These are phyloP conservation scores for Mytilinidion resinicola DNA, from an alignment of 495 filamentous ascomycete genomes.

Conservation along the genomic window DNA sequence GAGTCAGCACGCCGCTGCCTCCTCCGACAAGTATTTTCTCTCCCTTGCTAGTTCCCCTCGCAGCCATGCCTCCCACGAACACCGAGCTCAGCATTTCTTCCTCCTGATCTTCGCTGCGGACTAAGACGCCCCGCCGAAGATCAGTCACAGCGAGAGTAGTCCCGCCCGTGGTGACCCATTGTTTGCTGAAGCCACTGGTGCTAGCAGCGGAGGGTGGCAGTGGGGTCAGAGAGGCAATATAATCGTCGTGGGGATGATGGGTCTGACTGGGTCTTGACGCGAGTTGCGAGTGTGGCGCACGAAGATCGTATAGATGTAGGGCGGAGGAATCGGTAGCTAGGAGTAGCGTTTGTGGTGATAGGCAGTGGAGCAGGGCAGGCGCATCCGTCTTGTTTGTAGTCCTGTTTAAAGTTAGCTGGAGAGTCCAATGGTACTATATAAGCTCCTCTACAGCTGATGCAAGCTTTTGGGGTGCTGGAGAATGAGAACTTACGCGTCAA, in stretches of 20 bases:
- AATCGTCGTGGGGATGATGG: constrained; percentile 83
- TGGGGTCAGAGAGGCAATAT: constrained; percentile 81
- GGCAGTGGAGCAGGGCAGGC: constrained; percentile 68
- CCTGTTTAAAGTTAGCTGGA: constrained; percentile 8
- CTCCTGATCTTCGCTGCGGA: constrained; percentile 85
- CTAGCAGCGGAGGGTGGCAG: constrained; percentile 70
- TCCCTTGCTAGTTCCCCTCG: constrained; percentile 56
- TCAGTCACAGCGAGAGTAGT: constrained; percentile 86
- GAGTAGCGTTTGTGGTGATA: constrained; percentile 82
- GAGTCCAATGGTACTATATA: not conserved
- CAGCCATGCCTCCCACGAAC: constrained; percentile 61
- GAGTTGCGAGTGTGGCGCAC: constrained; percentile 48
- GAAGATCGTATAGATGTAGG: constrained; percentile 85
- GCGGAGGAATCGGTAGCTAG: constrained; percentile 84
- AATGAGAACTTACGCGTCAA: constrained; percentile 22
- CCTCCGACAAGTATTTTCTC: constrained; percentile 76
- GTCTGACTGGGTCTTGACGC: constrained; percentile 62
- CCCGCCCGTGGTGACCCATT: constrained; percentile 88
- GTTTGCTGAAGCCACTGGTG: constrained; percentile 79
- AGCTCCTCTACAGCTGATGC: not conserved
- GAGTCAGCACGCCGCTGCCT: constrained; percentile 69
- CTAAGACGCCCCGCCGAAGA: constrained; percentile 70
- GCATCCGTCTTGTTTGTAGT: constrained; percentile 47
- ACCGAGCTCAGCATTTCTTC: constrained; percentile 79
- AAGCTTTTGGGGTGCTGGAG: not conserved